phyloP scores from a whole-genome alignment of 106 monocot species.

The Ottelia alismoides region DNA sequence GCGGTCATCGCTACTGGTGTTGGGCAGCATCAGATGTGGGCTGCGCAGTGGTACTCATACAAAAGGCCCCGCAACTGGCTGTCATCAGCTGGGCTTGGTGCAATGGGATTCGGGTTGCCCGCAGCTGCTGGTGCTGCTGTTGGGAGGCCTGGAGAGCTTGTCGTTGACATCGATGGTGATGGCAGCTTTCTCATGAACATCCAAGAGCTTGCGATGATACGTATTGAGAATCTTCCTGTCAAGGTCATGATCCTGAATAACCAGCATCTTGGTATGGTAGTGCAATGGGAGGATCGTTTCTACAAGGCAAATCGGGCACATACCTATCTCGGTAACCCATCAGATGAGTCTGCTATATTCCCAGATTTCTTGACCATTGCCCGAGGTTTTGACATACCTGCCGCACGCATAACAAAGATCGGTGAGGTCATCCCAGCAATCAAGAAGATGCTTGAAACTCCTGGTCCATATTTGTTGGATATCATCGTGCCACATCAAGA shows the following conservation, averaged over 20 bases:
- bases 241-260: slow-evolving; percentile 81
- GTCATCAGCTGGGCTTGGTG: slow-evolving; percentile 71
- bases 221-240: slow-evolving; percentile 66
- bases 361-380: slow-evolving; percentile 79
- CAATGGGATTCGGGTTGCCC: slow-evolving; percentile 95
- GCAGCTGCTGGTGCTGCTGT: slow-evolving; percentile 90
- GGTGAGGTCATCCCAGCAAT: slow-evolving; percentile 51
- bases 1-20: slow-evolving; percentile 80
- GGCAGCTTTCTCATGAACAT: slow-evolving; percentile 90
- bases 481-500: slow-evolving; percentile 85
- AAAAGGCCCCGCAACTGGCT: slow-evolving; percentile 65
- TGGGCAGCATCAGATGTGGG: slow-evolving; percentile 97
- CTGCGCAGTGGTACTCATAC: slow-evolving; percentile 72
- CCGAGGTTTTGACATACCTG: slow-evolving; percentile 69
- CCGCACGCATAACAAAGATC: slow-evolving; percentile 56
- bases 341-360: slow-evolving; percentile 45
- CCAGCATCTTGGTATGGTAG: slow-evolving; percentile 94
- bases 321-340: slow-evolving; percentile 73
- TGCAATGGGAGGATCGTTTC: slow-evolving; percentile 88
- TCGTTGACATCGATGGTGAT: slow-evolving; percentile 90
- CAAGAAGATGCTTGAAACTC: slow-evolving; percentile 65
- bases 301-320: slow-evolving; percentile 83
- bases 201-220: slow-evolving; percentile 73
- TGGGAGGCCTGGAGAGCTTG: slow-evolving; percentile 62
- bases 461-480: slow-evolving; percentile 82